Percentiles rank a stretch among this genome's conserved stretches.
phyloP scores from a whole-genome alignment of 2,329 filamentous ascomycete genomes.

The Penicillium sumatraense region DNA sequence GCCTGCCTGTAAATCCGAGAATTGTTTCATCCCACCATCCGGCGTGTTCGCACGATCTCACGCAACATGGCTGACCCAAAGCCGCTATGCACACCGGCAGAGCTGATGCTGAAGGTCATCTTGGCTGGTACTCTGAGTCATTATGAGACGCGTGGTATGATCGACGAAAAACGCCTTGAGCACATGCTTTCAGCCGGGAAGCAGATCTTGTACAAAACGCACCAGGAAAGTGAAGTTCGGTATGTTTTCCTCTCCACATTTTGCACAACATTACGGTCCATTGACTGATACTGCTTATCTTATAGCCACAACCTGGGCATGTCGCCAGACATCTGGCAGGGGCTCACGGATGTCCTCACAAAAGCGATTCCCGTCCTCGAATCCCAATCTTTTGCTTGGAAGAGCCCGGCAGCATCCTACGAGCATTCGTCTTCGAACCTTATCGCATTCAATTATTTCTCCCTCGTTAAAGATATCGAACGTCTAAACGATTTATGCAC shows the following conservation, averaged over 20 bases:
- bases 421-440: constrained; percentile 64
- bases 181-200: constrained; percentile 63
- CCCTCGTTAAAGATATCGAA: constrained; percentile 65
- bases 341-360: constrained; percentile 61
- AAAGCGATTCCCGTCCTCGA: constrained; percentile 66
- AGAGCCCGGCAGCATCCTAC: constrained; percentile 62
- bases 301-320: constrained; percentile 60
- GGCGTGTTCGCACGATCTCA: background rate
- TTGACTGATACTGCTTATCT: constrained; percentile 6
- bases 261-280: background rate
- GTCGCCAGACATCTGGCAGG: constrained; percentile 63
- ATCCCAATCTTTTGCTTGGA: constrained; percentile 64
- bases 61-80: constrained; percentile 42
- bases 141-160: constrained; percentile 64
- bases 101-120: constrained; percentile 54
- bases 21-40: constrained; percentile 18
- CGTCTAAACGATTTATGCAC: constrained; percentile 65
- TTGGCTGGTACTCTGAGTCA: constrained; percentile 58
- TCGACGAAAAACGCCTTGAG: constrained; percentile 63
- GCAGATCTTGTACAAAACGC: constrained; percentile 62
- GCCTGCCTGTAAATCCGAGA: constrained; percentile 7
- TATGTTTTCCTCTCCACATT: constrained; percentile 26
- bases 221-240: constrained; percentile 60
- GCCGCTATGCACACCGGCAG: constrained; percentile 50
- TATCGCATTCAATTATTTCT: constrained; percentile 64